These are phyloP conservation scores for Paecilomyces formosus DNA, from an alignment of 2,329 filamentous ascomycete genomes.

Conservation along the genomic window DNA sequence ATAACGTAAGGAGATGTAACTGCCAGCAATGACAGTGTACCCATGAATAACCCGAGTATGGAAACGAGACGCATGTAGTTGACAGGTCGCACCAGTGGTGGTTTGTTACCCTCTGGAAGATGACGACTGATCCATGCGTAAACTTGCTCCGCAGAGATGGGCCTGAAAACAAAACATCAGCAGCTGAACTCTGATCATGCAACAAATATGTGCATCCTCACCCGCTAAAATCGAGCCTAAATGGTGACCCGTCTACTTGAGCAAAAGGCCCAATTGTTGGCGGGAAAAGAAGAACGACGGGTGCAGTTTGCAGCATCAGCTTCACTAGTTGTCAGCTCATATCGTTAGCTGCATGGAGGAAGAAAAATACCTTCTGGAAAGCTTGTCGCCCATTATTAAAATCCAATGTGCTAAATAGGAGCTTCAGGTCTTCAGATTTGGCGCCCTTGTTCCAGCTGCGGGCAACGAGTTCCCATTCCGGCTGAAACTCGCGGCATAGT, in stretches of 20 bases:
- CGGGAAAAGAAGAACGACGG: slow-evolving; percentile 78
- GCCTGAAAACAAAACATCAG: slow-evolving; percentile 38
- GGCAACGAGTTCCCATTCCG: slow-evolving; percentile 82
- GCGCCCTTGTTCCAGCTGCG: slow-evolving; percentile 85
- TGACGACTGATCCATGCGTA: slow-evolving; percentile 73
- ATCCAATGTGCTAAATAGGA: slow-evolving; percentile 80
- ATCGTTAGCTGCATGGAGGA: background rate
- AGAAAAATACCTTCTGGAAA: slow-evolving; percentile 68
- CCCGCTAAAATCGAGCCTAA: slow-evolving; percentile 84
- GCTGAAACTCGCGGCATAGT: slow-evolving; percentile 83
- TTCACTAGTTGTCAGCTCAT: slow-evolving; percentile 31
- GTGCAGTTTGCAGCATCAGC: slow-evolving; percentile 90
- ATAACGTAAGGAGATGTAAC: slow-evolving; percentile 72
- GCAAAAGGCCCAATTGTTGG: slow-evolving; percentile 78
- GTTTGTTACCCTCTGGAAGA: slow-evolving; percentile 70
- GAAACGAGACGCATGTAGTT: slow-evolving; percentile 74
- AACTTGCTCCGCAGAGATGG: slow-evolving; percentile 67
- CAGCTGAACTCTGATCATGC: background rate
- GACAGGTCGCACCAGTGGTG: slow-evolving; percentile 71
- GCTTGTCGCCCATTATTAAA: slow-evolving; percentile 75
- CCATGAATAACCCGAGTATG: slow-evolving; percentile 61
- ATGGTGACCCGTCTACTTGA: slow-evolving; percentile 57
- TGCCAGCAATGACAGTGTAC: slow-evolving; percentile 58
- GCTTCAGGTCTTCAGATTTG: slow-evolving; percentile 44
- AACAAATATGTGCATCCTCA: slow-evolving; percentile 36